Percentiles rank a stretch among this genome's conserved stretches.
These are phyloP conservation scores for Leishmania turanica DNA, from an alignment of 208 protist species.

Conservation along the genomic window DNA sequence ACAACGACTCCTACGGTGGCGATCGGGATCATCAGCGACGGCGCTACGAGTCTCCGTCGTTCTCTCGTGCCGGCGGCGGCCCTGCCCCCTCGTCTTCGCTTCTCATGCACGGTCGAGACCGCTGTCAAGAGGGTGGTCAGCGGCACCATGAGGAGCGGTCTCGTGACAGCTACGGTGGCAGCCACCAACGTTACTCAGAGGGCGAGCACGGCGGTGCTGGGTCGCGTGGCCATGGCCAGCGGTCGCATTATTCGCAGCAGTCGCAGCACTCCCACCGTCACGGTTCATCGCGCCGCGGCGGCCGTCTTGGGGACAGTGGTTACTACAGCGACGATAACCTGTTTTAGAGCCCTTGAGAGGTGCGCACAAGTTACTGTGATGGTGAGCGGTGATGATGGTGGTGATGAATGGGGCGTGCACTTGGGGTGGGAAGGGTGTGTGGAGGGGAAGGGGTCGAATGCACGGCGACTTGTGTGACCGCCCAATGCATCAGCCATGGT, in stretches of 20 bases:
- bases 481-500: background rate
- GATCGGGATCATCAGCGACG: constrained; percentile 11
- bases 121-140: background rate
- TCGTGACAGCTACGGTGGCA: background rate
- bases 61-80: constrained; percentile 10
- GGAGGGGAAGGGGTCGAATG: background rate
- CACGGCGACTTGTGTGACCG: background rate
- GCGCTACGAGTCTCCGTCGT: constrained; percentile 20
- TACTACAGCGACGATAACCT: constrained; percentile 38
- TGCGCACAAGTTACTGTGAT: background rate
- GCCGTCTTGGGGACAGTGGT: constrained; percentile 16
- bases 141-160: constrained; percentile 1
- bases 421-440: background rate
- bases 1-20: constrained; percentile 2
- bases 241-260: constrained; percentile 3
- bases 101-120: background rate
- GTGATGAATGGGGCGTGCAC: background rate
- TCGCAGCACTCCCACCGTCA: constrained; percentile 1
- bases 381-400: background rate
- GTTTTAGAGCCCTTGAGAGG: constrained; percentile 28
- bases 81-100: background rate
- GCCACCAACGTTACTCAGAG: background rate
- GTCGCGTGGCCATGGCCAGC: background rate
- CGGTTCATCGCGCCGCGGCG: constrained; percentile 8
- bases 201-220: background rate